Evolutionary conservation across 2,329 filamentous ascomycete species (phyloP), one percentile per base, ranked within the genome.

Genomic region (Lachnellula hyalina): DNA sequence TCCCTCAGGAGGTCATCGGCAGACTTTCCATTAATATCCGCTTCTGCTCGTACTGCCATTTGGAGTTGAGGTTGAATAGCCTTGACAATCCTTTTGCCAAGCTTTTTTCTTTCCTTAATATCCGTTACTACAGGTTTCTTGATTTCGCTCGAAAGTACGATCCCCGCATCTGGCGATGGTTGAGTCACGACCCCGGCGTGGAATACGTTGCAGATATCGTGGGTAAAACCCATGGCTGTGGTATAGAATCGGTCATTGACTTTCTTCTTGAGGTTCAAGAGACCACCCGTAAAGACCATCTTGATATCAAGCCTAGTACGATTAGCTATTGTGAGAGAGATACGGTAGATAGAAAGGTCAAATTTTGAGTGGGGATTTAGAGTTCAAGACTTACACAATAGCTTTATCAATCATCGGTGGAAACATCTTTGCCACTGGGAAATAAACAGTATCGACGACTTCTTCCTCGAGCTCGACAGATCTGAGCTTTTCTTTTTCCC

Each of bases 71-170:
- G 84, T 68, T 95, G 89, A 34, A 96, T 80, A 1, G 85, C 83
- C 69, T 90, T 95, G 61, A 96, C 80, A 58, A 96, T 96, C 25
- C 91, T 84, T 72, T 95, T 96, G 23, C 89, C 90, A n/a, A 96
- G 75, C 63, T 87, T 88, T 65, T 89, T 88, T 58, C 88, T 84
- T 63, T 96, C 89, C 55, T 89, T 88, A 57, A 90, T 83, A 64
- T 96, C 90, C 9, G 78, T 58, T 54, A 68, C 72, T 46, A 74
- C 70, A 15, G 52, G 52, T 34, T 61, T 61, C 46, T 64, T 63
- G 19, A 56, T 71, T 48, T 74, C 73, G 5, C 72, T 54, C 21
- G 60, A 44, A 47, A 63, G 48, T 51, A 54, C 53, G 36, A 55
- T 56, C 55, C 67, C 56, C 36, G 61, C 48, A 15, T 52, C 53